Base-by-base conservation (phyloP, 768 basidiomycete species). In the Boletus vinaceobasis region DNA sequence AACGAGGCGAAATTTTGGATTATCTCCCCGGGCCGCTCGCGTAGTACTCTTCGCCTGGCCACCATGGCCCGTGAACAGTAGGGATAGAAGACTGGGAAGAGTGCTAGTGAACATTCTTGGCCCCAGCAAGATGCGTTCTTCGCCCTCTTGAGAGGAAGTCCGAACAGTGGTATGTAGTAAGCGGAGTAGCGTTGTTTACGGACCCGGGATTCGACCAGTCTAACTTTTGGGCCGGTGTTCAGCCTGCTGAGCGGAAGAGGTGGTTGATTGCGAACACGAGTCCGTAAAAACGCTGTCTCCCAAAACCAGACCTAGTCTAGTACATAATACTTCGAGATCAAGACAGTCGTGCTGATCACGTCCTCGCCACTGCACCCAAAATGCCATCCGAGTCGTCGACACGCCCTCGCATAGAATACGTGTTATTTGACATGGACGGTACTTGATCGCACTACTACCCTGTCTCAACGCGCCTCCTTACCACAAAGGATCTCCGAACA, bases 371-470 rank as follows among this genome's bases (percentile, higher is more conserved):
- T n/a, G 23, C 23, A 43, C 15, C 51, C 29, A 36, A 40, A 7
- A 63, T 66, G 64, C 2, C 61, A 17, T 48, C 51, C 27, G 17
- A 42, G 19, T 33, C 57, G 19, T 44, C 9, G 38, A 33, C 4
- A 26, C 58, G 65, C 7, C 62, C 62, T 38, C 68, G 43, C 23
- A 65, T 82, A 32, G 81, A 86, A 65, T 88, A 84, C 68, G 82
- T 86, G 50, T 68, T 88, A 47, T 88, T 88, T 61, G 87, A 88
- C 60, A 80, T 88, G 82, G 87, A 88, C 61, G 87, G 87, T 79
- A 68, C 59, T 55, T 40, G 46, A 50, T 43, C 33, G 9, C 36
- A 17, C n/a, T 47, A 3, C 27, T 47, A 3, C 27, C 32, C 15
- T 14, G 13, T 31, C 10, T 40, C 53, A 10, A 40, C 19, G 9